phyloP scores from a whole-genome alignment of 176 grass and related monocot genomes.

The Cocos nucifera region DNA sequence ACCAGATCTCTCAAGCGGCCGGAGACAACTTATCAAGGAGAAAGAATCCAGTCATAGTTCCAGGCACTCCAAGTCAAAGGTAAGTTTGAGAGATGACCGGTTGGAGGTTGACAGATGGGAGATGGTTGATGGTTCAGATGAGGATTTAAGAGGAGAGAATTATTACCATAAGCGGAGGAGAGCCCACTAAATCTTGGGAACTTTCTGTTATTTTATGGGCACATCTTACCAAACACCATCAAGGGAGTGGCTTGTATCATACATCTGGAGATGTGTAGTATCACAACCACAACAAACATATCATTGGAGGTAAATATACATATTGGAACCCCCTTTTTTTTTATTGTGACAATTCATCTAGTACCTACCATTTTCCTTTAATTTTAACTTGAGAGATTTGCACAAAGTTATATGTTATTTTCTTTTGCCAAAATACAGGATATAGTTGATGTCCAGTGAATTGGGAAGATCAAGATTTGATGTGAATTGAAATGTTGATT shows the following conservation, averaged over 20 bases:
- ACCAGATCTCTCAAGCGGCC: not conserved
- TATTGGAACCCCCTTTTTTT: not conserved
- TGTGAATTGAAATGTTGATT: no score
- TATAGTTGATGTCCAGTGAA: no score
- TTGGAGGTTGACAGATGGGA: slow-evolving; percentile 15
- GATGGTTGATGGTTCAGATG: slow-evolving; percentile 15
- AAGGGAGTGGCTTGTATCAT: no score
- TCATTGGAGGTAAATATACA: slow-evolving; percentile 4
- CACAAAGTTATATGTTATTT: no score
- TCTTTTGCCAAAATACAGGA: no score
- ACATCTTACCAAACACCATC: no score
- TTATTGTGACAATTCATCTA: no score
- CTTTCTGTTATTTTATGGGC: not conserved
- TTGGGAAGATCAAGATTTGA: no score
- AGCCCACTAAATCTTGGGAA: slow-evolving; percentile 4
- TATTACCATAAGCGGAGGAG: slow-evolving; percentile 7
- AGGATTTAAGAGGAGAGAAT: slow-evolving; percentile 10
- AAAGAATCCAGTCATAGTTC: slow-evolving; percentile 10
- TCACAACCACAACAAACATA: not conserved
- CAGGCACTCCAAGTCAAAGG: slow-evolving; percentile 12
- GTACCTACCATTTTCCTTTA: no score
- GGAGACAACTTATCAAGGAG: slow-evolving; percentile 1
- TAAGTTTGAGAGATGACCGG: not conserved
- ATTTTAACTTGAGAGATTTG: no score
- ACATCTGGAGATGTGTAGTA: not conserved